Conservation (phyloP, 768 basidiomycete species). For the Suillus americanus region DNA sequence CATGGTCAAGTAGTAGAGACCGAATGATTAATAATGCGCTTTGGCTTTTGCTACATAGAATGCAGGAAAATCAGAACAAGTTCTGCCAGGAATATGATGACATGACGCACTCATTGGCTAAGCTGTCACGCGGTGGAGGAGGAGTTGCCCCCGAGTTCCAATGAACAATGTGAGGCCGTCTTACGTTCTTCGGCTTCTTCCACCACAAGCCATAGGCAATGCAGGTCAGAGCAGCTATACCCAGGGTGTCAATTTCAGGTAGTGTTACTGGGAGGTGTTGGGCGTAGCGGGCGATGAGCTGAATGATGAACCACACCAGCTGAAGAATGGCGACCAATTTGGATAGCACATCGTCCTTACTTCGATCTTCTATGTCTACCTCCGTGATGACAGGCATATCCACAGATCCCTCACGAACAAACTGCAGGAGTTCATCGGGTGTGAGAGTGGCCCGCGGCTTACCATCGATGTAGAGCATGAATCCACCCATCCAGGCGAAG, state of each 20-base stretch:
- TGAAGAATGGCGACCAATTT: background rate
- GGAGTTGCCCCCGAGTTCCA: background rate
- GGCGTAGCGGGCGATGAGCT: too few species aligned
- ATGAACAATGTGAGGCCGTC: background rate
- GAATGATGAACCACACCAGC: background rate
- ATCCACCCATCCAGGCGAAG: background rate
- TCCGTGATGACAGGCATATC: background rate
- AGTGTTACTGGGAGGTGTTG: background rate
- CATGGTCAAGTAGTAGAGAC: too few species aligned
- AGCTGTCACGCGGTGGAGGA: background rate
- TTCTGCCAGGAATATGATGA: background rate
- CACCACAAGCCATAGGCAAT: background rate
- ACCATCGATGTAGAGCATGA: background rate
- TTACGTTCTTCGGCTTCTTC: background rate
- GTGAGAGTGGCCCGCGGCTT: background rate
- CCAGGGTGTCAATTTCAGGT: too few species aligned
- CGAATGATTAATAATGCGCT: too few species aligned
- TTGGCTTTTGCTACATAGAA: background rate
- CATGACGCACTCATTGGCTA: background rate
- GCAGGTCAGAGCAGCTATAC: background rate
- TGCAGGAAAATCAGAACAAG: background rate
- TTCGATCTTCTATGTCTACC: background rate
- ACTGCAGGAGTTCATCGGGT: background rate
- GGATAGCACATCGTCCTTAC: background rate
- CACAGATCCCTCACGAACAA: background rate